These are phyloP conservation scores for Podospora appendiculata DNA, from an alignment of 495 filamentous ascomycete genomes.

Conservation along the genomic window DNA sequence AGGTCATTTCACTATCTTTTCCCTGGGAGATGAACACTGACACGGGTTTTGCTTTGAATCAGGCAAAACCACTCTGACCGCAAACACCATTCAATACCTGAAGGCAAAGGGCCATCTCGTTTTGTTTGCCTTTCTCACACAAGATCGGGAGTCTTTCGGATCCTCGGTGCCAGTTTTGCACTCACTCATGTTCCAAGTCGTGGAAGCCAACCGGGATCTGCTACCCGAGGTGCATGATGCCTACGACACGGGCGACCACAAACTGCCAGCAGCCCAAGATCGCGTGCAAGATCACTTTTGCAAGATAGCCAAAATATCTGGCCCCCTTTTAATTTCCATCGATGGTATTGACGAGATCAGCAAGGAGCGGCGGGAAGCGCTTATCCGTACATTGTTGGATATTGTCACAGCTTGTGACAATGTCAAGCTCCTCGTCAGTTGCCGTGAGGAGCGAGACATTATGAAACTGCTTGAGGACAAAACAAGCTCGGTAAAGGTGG, in stretches of 20 bases:
- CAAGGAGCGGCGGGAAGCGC: background rate
- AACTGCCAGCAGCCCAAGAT: background rate
- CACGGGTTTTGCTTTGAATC: background rate
- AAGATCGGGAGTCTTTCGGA: background rate
- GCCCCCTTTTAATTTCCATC: background rate
- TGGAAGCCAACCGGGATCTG: background rate
- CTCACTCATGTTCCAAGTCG: background rate
- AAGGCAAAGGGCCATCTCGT: background rate
- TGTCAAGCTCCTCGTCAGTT: background rate
- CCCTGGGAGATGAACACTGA: no score
- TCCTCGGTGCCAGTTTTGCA: background rate
- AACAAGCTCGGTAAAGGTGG: background rate
- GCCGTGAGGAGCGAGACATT: background rate
- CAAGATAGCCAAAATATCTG: background rate
- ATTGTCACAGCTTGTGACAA: background rate
- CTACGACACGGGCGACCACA: background rate
- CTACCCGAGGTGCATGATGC: background rate
- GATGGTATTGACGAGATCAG: background rate
- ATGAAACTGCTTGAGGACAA: background rate
- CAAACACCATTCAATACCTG: background rate
- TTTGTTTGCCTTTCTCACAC: background rate
- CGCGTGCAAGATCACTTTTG: background rate
- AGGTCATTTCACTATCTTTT: background rate
- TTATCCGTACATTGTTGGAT: background rate
- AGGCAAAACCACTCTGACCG: background rate